A percentile compares a stretch with the other conserved stretches of the same genome.
Evolutionary conservation across 257 asterid species (phyloP).

Genomic region (Prunella vulgaris): DNA sequence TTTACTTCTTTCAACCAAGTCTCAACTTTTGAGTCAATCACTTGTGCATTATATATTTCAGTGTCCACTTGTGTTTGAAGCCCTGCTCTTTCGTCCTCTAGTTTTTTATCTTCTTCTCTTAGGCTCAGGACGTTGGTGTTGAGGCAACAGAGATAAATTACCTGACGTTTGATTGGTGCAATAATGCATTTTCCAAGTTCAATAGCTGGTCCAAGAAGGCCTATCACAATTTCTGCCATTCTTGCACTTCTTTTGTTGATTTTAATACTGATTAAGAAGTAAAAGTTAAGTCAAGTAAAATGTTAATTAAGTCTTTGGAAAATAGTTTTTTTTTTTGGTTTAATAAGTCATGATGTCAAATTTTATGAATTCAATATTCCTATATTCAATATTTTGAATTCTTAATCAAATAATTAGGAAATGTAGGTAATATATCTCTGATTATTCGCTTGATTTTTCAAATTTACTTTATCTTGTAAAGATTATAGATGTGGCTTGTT

Average conservation of each 20-base stretch:
- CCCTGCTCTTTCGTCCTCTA: not conserved
- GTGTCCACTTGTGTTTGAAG: not conserved
- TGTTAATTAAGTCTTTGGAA: not conserved
- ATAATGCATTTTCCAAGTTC: no score
- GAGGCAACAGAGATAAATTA: not conserved
- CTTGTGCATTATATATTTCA: not conserved
- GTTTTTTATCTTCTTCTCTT: not conserved
- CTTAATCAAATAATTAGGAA: no score
- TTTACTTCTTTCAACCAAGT: constrained; percentile 4
- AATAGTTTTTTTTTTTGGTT: no score
- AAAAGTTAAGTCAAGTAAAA: not conserved
- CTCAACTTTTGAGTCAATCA: not conserved
- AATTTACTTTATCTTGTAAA: no score
- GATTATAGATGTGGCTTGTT: no score
- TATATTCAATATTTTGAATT: no score
- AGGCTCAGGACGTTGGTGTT: not conserved
- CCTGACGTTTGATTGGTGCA: not conserved
- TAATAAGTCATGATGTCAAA: no score
- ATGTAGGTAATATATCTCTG: no score
- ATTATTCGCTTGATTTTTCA: no score
- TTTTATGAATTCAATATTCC: no score
- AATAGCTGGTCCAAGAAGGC: not conserved
- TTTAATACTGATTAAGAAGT: not conserved
- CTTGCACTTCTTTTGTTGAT: not conserved
- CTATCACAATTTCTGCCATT: not conserved